Evolutionary conservation across 2,329 filamentous ascomycete species (phyloP).

Genomic region (Cercospora janseana): DNA sequence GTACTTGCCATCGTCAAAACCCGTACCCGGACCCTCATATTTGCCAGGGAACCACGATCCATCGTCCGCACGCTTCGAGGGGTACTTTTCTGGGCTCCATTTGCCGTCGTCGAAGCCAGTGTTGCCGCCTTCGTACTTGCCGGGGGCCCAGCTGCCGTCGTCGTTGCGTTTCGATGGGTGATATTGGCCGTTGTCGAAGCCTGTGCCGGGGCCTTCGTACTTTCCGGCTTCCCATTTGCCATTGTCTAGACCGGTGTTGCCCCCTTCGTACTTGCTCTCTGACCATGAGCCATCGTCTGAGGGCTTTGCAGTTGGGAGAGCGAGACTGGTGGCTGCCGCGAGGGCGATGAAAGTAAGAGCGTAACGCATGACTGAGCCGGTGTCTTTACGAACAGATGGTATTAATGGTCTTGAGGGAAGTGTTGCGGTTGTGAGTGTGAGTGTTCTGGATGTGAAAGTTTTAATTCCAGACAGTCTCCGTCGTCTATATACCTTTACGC

Average conservation of each 20-base stretch:
- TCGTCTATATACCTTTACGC: background rate
- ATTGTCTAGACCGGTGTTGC: background rate
- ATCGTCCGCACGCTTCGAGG: background rate
- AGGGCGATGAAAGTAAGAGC: slow-evolving; percentile 2
- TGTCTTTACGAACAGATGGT: too few species aligned
- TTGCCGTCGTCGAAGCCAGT: slow-evolving; percentile 6
- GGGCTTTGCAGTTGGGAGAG: slow-evolving; percentile 1
- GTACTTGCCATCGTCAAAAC: background rate
- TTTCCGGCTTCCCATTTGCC: slow-evolving; percentile 2
- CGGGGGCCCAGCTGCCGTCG: too few species aligned
- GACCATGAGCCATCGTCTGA: slow-evolving; percentile 1
- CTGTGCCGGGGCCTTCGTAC: background rate
- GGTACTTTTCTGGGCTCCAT: background rate
- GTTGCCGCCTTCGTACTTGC: slow-evolving; percentile 3
- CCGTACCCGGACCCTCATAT: background rate
- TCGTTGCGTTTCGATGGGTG: too few species aligned
- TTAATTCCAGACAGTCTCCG: too few species aligned
- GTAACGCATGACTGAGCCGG: too few species aligned
- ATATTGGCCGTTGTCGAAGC: slow-evolving; percentile 1
- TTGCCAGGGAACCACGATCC: slow-evolving; percentile 3
- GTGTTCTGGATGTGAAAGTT: slow-evolving; percentile 1
- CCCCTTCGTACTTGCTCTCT: slow-evolving; percentile 1
- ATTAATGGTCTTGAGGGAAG: background rate
- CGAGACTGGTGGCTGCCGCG: slow-evolving; percentile 1
- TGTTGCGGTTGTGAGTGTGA: background rate